Percentiles rank a stretch among this genome's conserved stretches.
These are phyloP conservation scores for Pogostemon cablin DNA, from an alignment of 257 asterid genomes.

Conservation along the genomic window DNA sequence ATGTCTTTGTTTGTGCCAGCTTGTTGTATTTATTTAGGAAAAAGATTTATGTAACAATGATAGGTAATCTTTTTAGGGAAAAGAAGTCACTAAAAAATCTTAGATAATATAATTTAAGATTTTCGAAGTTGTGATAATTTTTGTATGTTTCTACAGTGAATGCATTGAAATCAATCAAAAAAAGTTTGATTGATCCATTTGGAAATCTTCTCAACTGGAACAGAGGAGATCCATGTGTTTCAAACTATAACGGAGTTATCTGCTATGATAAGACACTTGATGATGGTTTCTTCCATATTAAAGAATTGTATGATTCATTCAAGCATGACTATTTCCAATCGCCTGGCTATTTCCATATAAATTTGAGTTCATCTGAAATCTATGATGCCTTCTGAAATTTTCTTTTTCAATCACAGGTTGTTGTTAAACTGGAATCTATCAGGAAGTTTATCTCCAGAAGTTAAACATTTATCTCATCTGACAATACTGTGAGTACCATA, in stretches of 20 bases:
- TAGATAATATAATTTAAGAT: neutral
- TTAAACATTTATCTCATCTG: conserved; percentile 68
- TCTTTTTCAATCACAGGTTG: conserved; percentile 43
- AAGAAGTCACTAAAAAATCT: neutral
- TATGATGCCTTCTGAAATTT: neutral
- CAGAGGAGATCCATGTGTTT: conserved; percentile 70
- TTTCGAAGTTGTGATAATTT: neutral
- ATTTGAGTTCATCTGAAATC: neutral
- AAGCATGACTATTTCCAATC: neutral
- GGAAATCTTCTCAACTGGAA: conserved; percentile 61
- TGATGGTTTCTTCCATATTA: conserved; percentile 70
- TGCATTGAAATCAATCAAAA: conserved; percentile 61
- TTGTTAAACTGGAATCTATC: conserved; percentile 57
- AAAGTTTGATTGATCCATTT: conserved; percentile 57
- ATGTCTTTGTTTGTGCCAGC: neutral
- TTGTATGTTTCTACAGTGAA: conserved; percentile 47
- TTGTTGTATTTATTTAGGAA: neutral
- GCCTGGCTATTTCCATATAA: neutral
- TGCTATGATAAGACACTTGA: conserved; percentile 58
- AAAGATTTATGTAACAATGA: neutral
- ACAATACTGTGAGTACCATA: conserved; percentile 67
- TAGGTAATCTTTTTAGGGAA: too few species aligned
- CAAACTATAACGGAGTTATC: conserved; percentile 67
- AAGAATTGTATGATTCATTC: conserved; percentile 61
- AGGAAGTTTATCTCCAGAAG: conserved; percentile 78